A percentile compares a stretch with the other conserved stretches of the same genome.
Evolutionary conservation across 2,329 filamentous ascomycete genomes (phyloP).

Genomic region (Ophiostoma perfectum): DNA sequence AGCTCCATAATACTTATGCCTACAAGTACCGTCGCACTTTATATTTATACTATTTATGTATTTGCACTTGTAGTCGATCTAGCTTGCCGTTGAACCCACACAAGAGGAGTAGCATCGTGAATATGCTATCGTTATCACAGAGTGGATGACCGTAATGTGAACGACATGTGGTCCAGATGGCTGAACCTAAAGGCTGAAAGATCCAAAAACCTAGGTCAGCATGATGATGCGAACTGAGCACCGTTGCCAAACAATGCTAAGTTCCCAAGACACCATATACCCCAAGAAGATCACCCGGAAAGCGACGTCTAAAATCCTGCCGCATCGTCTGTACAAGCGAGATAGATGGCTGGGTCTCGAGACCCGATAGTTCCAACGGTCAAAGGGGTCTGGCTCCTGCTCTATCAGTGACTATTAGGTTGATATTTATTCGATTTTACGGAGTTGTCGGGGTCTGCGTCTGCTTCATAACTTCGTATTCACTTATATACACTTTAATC

Average conservation of each 20-base stretch:
- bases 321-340: neutral
- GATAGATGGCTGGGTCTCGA: neutral
- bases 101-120: neutral
- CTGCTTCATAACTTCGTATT: too few species aligned
- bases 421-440: neutral
- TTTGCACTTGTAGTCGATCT: neutral
- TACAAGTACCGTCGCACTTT: too few species aligned
- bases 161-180: neutral
- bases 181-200: too few species aligned
- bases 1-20: too few species aligned
- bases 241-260: neutral
- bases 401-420: too few species aligned
- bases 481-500: too few species aligned
- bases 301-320: conserved; percentile 6
- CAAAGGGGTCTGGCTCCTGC: too few species aligned
- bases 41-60: neutral
- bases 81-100: neutral
- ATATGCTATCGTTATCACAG: conserved; percentile 4
- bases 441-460: neutral
- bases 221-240: too few species aligned
- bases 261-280: neutral
- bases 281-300: conserved; percentile 5
- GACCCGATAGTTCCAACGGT: neutral
- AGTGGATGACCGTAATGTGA: neutral
- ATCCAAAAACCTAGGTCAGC: too few species aligned